A percentile compares a stretch with the other conserved stretches of the same genome.
Evolutionary conservation across 2,329 filamentous ascomycete species (phyloP).

Genomic region (Fusarium subtropicale): DNA sequence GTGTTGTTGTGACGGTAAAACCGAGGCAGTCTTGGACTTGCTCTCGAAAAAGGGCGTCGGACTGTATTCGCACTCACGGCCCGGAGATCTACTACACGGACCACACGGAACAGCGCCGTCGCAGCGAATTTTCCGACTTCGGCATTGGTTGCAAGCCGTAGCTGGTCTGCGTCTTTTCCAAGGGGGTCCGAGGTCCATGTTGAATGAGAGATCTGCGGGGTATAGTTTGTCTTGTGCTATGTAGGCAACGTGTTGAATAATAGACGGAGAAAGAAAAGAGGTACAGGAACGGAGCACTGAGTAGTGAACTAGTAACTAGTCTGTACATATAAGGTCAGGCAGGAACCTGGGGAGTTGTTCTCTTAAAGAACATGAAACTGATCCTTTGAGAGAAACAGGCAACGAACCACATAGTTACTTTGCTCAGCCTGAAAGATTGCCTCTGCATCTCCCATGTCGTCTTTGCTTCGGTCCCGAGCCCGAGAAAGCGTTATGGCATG

Average conservation of each 20-base stretch:
- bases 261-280: not conserved
- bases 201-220: not conserved
- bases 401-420: not conserved
- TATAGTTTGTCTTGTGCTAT: not conserved
- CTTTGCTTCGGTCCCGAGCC: not conserved
- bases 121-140: slow-evolving; percentile 3
- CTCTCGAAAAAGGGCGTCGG: not conserved
- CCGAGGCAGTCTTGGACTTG: not conserved
- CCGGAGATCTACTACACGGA: slow-evolving; percentile 1
- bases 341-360: not conserved
- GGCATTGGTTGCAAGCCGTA: slow-evolving; percentile 2
- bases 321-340: not conserved
- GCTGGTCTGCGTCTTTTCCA: slow-evolving; percentile 4
- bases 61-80: slow-evolving; percentile 1
- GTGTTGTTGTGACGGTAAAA: not conserved
- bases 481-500: not conserved
- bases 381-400: not conserved
- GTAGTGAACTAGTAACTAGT: not conserved
- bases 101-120: not conserved
- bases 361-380: not conserved
- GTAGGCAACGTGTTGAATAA: not conserved
- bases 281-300: not conserved
- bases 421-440: not conserved
- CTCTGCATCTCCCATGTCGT: not conserved
- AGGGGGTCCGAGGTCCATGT: slow-evolving; percentile 1